Evolutionary conservation across 2,329 filamentous ascomycete species (phyloP).

Genomic region (Pyricularia sp.): DNA sequence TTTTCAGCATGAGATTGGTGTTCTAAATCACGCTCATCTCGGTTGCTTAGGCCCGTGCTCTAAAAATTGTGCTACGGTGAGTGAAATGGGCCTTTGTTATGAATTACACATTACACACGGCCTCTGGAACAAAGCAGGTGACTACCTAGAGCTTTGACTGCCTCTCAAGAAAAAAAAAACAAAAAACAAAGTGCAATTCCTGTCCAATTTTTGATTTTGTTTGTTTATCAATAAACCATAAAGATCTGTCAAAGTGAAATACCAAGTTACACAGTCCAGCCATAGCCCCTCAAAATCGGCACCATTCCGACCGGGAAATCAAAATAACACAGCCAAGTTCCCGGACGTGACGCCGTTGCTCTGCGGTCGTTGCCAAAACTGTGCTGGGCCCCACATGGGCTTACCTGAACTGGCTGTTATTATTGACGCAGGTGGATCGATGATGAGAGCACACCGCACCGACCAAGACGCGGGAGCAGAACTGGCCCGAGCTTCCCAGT

Average conservation of each 20-base stretch:
- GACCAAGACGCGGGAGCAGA: neutral
- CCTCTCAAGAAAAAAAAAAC: neutral
- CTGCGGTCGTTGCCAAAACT: neutral
- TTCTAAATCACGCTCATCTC: neutral
- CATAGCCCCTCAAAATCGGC: neutral
- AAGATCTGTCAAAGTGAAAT: neutral
- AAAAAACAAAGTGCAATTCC: neutral
- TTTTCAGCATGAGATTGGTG: neutral
- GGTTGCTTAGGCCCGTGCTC: neutral
- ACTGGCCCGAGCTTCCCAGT: constrained; percentile 2
- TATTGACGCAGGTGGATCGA: constrained; percentile 2
- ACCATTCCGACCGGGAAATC: neutral
- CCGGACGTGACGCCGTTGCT: constrained; percentile 1
- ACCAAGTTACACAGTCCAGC: neutral
- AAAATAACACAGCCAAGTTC: neutral
- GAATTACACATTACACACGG: neutral
- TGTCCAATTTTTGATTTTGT: neutral
- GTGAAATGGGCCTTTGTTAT: neutral
- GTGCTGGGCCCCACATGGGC: constrained; percentile 1
- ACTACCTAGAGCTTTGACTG: neutral
- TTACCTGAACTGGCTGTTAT: constrained; percentile 1
- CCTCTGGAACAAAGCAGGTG: neutral
- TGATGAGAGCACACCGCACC: neutral
- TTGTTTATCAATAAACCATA: neutral
- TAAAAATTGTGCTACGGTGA: neutral